A percentile compares a stretch with the other conserved stretches of the same genome.
Conservation (phyloP, 2,329 filamentous ascomycete genomes). For the Neofusicoccum sp. region DNA sequence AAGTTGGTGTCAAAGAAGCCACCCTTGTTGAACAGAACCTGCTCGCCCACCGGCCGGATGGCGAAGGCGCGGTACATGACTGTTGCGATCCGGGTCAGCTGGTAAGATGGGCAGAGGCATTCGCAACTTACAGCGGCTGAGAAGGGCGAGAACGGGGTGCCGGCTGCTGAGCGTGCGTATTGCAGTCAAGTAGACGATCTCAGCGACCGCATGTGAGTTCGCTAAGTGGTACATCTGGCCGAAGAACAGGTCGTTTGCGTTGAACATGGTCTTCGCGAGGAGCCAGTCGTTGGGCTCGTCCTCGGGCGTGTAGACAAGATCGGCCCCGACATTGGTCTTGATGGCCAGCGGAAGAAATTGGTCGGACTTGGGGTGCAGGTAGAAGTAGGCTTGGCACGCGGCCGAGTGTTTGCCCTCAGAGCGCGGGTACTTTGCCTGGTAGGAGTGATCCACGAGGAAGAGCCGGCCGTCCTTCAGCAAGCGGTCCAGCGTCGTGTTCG, state of each 20-base stretch:
- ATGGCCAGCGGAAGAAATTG: conserved; percentile 55
- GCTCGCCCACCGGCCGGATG: conserved; percentile 33
- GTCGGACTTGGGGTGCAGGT: conserved; percentile 42
- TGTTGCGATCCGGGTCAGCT: no score
- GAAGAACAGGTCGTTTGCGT: conserved; percentile 52
- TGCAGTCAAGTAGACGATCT: conserved; percentile 50
- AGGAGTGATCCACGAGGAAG: conserved; percentile 48
- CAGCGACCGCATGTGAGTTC: conserved; percentile 47
- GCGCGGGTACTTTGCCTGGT: conserved; percentile 35
- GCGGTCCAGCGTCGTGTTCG: conserved; percentile 28
- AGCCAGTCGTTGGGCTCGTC: conserved; percentile 53
- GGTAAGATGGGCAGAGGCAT: no score
- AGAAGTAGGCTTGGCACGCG: conserved; percentile 53
- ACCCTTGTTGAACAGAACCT: conserved; percentile 33
- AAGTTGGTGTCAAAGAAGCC: conserved; percentile 39
- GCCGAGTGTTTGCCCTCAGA: conserved; percentile 40
- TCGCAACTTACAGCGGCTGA: no score
- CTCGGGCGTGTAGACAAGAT: conserved; percentile 51
- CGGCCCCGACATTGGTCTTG: conserved; percentile 46
- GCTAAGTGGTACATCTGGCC: conserved; percentile 49
- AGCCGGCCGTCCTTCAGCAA: conserved; percentile 44
- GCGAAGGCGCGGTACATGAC: conserved; percentile 37
- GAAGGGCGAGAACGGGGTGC: conserved; percentile 39
- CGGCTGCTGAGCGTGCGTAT: conserved; percentile 49
- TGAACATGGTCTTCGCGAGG: conserved; percentile 55